Conservation (phyloP, 306 rosid species). For the Dryas alaskensis region DNA sequence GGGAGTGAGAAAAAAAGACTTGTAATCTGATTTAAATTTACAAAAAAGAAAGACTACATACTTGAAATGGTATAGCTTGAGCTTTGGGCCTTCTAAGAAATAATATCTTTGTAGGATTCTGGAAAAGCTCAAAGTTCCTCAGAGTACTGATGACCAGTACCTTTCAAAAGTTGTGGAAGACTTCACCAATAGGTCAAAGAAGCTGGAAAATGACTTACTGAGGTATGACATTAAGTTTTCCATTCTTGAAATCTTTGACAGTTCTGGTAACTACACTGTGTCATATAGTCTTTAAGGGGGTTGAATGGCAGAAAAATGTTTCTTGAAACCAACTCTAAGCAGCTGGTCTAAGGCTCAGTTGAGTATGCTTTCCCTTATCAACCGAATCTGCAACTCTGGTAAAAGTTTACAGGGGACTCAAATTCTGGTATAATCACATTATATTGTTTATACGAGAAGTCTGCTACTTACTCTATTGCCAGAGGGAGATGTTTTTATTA, state of each 20-base stretch:
- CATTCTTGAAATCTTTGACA: not conserved
- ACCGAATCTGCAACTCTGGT: not conserved
- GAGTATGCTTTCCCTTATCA: not conserved
- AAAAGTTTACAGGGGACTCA: slow-evolving; percentile 2
- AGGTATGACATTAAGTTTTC: slow-evolving; percentile 31
- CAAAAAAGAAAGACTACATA: not conserved
- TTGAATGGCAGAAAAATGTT: not conserved
- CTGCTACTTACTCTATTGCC: not conserved
- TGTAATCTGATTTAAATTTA: not conserved
- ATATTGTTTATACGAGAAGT: not conserved
- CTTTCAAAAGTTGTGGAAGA: slow-evolving; percentile 34
- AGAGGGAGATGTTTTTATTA: not conserved
- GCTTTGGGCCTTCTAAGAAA: not conserved
- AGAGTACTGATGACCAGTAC: slow-evolving; percentile 23
- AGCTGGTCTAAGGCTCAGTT: not conserved
- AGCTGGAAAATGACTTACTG: slow-evolving; percentile 41
- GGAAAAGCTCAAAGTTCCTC: slow-evolving; percentile 33
- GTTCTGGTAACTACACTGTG: not conserved
- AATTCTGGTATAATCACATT: not conserved
- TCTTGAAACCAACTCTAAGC: not conserved
- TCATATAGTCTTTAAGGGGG: not conserved
- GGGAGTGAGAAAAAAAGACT: not conserved
- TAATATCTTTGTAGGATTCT: slow-evolving; percentile 32
- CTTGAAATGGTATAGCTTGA: not conserved
- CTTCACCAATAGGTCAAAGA: slow-evolving; percentile 32